Evolutionary conservation across 108 stramenopile genomes (phyloP), one percentile per base, ranked within the genome.

Genomic region (Cyclotella baltica): DNA sequence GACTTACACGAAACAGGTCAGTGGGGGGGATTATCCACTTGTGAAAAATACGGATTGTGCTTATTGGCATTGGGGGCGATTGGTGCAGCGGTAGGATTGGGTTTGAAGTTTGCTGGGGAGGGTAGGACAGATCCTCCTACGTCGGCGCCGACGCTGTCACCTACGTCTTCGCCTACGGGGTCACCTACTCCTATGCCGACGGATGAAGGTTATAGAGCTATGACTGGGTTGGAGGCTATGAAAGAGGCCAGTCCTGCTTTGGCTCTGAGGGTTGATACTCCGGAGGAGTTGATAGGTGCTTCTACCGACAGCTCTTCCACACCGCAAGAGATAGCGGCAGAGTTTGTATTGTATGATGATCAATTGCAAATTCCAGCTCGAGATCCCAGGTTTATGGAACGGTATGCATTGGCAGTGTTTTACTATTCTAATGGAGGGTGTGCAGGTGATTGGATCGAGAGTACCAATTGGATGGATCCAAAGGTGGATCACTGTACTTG

Each of bases 331-430:
- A 51, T 81, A 22, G 80, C 80, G 1, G 80, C 73, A 4, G 80
- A 81, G 43, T 81, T 74, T 63, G 68, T 81, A 9, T 47, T 81
- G 28, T 81, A 70, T 55, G 80, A 74, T 70, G 73, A 81, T 70
- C 50, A 28, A 16, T 34, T 74, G 27, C 27, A 53, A 8, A 19
- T 74, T 29, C 73, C 80, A 0, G 67, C 73, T 11, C 51, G 53
- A 36, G 80, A 81, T 70, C 61, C 73, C 11, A 27, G 73, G 19
- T 81, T 81, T 38, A 16, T 81, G 10, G 80, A 81, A 64, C 59
- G 80, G 62, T 81, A 81, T 56, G 73, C 73, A 15, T 29, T 81
- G 31, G 25, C 62, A 9, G 80, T 81, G 9, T 47, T 81, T 22
- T 70, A 74, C 37, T 73, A 68, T 43, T 25, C 58, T 16, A 81